Base-by-base conservation (phyloP, 331 rosid genomes). In the Rhamnella rubrinervis region DNA sequence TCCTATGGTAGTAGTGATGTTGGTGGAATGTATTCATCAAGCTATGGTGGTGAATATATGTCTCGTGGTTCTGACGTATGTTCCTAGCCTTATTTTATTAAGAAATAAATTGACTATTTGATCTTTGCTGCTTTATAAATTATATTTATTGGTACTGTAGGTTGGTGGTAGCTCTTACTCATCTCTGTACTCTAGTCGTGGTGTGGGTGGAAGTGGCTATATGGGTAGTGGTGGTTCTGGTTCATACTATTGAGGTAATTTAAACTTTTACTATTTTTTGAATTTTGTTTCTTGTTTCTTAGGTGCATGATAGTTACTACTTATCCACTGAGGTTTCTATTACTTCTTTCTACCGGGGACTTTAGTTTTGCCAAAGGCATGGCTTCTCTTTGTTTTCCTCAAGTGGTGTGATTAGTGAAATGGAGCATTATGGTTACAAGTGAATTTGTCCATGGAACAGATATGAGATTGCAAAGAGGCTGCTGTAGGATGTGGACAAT, bases 111-210 rank as follows among this genome's bases (percentile, higher is more conserved):
- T 68, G 26, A 46, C 10, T 7, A 7, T 50, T 20, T 20, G 59
- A 13, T 47, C 26, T 55, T 70, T n/a, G 52, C 35, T 53, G 52
- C 26, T 31, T 59, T 58, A 41, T 61, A 26, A 40, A 9, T 28
- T 10, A 52, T 72, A 50, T 59, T 81, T 64, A 55, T 8, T 39
- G 25, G 26, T 67, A 21, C 44, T 74, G 71, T 72, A 95, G 99
- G 96, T 87, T 73, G 96, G 99, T n/a, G 90, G 95, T 60, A 82
- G 96, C 78, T 89, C 97, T 8, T 95, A 95, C 81, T 87, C 97
- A 25, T 91, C 99, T 40, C 75, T 87, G 83, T 91, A 91, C 80
- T 71, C 96, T 53, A 80, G 93, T 62, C 93, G 97, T 71, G 82
- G 95, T 53, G 82, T 75, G 51, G 87, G 97, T 49, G 89, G 96